Base-by-base conservation (phyloP, 306 rosid species). In the Morella rubra region DNA sequence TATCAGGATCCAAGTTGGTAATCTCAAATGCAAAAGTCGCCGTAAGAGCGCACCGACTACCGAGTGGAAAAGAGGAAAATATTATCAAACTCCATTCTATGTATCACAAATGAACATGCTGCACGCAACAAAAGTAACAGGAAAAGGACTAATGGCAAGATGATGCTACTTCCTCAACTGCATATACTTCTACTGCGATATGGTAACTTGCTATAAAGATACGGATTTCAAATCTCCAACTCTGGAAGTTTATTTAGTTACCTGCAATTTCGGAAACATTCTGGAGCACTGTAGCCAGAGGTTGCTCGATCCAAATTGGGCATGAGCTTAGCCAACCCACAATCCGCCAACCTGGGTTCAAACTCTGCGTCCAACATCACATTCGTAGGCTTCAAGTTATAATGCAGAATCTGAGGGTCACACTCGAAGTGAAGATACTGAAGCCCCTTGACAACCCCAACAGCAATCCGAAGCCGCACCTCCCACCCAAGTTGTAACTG, bases 381-480 rank as follows among this genome's bases (percentile, higher is more conserved):
- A 88, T 95, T 95, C 8, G 97, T 77, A 72, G 92, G 96, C 87
- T 92, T 95, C 80, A 95, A 87, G 62, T 89, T 95, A 79, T 51
- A 85, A 77, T 95, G 99, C 73, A 95, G 79, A 89, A 91, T 85
- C 76, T 87, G 92, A 76, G 97, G 97, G 5, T 78, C 96, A 79
- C 92, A 91, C 15, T 86, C 86, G 70, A 76, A 87, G 20, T 95
- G 99, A 82, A 95, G 97, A 88, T 87, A 95, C 81, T 89, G 97
- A 91, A 95, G 96, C 44, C 97, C 97, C 84, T 90, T 95, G 22
- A 92, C 93, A 49, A 92, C 89, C 73, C 99, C 99, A 80, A 95
- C 96, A 0, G 99, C 99, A 77, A 95, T 87, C 56, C 96, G 81
- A n/a, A 95, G 91, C 87, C 99, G 80, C 68, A 80, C 75, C 71